phyloP scores from a whole-genome alignment of 495 filamentous ascomycete genomes.

The Podospora didyma region DNA sequence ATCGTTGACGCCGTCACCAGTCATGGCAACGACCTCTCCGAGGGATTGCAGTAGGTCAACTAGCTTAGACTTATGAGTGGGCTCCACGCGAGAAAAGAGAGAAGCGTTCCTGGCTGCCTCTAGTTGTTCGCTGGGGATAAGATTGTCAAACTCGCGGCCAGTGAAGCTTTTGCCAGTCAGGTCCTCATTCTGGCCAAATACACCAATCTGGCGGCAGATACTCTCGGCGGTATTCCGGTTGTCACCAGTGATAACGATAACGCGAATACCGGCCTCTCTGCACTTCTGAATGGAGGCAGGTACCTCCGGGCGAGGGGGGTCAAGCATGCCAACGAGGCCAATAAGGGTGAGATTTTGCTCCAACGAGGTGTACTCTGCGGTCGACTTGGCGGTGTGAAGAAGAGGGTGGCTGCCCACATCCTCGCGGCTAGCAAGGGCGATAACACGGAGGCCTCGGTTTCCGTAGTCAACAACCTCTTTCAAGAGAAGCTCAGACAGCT shows the following conservation, averaged over 20 bases:
- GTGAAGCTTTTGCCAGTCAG: conserved; percentile 91
- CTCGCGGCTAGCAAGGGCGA: conserved; percentile 81
- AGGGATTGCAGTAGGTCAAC: conserved; percentile 93
- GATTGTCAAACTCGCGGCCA: conserved; percentile 86
- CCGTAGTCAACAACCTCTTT: conserved; percentile 84
- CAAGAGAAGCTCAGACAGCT: conserved; percentile 62
- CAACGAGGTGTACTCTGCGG: conserved; percentile 75
- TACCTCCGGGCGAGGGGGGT: conserved; percentile 95
- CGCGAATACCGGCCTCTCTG: conserved; percentile 87
- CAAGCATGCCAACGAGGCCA: conserved; percentile 93
- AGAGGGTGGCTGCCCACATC: conserved; percentile 66
- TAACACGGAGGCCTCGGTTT: conserved; percentile 88
- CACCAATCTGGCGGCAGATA: conserved; percentile 94
- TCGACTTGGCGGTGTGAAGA: conserved; percentile 69
- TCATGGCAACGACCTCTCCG: conserved; percentile 98
- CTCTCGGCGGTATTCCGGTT: conserved; percentile 97
- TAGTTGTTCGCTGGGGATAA: conserved; percentile 74
- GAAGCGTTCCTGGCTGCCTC: conserved; percentile 80
- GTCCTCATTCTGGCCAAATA: conserved; percentile 81
- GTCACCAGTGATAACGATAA: conserved; percentile 97
- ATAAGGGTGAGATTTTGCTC: conserved; percentile 93
- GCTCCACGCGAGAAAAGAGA: conserved; percentile 96
- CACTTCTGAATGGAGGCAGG: conserved; percentile 81
- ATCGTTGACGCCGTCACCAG: conserved; percentile 98
- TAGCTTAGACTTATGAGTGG: conserved; percentile 89